Conservation (phyloP, 768 basidiomycete species). For the Auricularia sp. region DNA sequence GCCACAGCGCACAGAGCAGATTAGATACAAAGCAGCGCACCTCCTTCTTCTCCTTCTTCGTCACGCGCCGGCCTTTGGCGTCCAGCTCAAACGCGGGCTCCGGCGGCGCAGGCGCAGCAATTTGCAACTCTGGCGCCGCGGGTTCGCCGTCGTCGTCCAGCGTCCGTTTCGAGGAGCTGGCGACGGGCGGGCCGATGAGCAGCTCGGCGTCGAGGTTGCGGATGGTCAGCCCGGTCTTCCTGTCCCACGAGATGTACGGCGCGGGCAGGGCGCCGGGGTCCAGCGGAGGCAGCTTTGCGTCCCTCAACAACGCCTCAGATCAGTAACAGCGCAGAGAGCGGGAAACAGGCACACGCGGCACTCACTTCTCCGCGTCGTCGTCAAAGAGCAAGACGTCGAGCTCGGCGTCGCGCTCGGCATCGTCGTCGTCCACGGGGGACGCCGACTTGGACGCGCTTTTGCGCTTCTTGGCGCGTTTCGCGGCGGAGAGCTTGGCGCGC, state of each 20-base stretch:
- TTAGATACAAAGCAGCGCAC: neutral
- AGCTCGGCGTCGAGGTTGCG: neutral
- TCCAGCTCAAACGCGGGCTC: neutral
- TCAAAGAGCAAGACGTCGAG: neutral
- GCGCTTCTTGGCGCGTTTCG: neutral
- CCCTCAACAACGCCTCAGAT: neutral
- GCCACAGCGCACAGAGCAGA: neutral
- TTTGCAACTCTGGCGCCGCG: neutral
- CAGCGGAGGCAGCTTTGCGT: neutral
- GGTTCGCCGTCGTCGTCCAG: slow-evolving; percentile 62
- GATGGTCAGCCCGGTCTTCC: neutral
- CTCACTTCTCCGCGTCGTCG: neutral
- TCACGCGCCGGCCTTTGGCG: neutral
- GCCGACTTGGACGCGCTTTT: neutral
- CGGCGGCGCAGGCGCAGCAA: neutral
- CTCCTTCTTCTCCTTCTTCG: slow-evolving; percentile 6
- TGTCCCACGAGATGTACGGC: neutral
- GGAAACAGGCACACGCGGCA: neutral
- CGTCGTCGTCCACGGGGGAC: neutral
- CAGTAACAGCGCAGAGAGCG: neutral
- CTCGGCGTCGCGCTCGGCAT: neutral
- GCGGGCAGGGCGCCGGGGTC: neutral
- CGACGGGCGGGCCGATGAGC: slow-evolving; percentile 6
- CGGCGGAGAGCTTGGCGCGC: neutral
- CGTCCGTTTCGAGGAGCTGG: slow-evolving; percentile 46